Evolutionary conservation across 768 basidiomycete species (phyloP).

Genomic region (Naganishia antarctica): DNA sequence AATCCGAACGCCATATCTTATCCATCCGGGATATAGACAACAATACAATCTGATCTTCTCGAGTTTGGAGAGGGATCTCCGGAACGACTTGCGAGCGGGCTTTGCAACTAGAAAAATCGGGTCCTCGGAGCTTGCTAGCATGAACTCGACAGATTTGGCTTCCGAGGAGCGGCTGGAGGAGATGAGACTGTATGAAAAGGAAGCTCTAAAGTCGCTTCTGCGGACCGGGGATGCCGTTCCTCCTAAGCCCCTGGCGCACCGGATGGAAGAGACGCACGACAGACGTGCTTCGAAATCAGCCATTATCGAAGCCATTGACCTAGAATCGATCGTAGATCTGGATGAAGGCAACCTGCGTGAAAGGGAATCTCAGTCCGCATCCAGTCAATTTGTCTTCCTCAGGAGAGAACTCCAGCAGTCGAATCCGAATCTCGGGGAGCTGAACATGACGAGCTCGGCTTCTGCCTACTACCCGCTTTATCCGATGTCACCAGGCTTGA

Average conservation of each 20-base stretch:
- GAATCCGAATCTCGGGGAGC: background rate
- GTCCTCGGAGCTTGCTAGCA: slow-evolving; percentile 35
- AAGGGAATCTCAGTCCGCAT: background rate
- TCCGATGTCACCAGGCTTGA: background rate
- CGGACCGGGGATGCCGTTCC: slow-evolving; percentile 19
- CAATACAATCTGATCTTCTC: slow-evolving; percentile 42
- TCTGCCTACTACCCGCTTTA: background rate
- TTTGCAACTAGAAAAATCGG: slow-evolving; percentile 31
- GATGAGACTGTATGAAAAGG: slow-evolving; percentile 28
- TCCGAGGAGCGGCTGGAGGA: slow-evolving; percentile 38
- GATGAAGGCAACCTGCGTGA: background rate
- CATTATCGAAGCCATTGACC: background rate
- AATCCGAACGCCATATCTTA: background rate
- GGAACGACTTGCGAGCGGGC: slow-evolving; percentile 31
- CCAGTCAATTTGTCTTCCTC: background rate
- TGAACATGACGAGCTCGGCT: background rate
- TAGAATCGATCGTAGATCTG: background rate
- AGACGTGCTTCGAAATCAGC: background rate
- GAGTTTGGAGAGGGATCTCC: slow-evolving; percentile 37
- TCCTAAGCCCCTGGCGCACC: background rate
- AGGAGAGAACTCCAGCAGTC: background rate
- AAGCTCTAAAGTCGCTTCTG: slow-evolving; percentile 22
- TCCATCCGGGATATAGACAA: slow-evolving; percentile 28
- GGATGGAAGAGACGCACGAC: background rate
- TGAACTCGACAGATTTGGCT: slow-evolving; percentile 41